These are phyloP conservation scores for Dendrocalamus sinicus DNA, from an alignment of 176 grass and related monocot species.

Conservation along the genomic window DNA sequence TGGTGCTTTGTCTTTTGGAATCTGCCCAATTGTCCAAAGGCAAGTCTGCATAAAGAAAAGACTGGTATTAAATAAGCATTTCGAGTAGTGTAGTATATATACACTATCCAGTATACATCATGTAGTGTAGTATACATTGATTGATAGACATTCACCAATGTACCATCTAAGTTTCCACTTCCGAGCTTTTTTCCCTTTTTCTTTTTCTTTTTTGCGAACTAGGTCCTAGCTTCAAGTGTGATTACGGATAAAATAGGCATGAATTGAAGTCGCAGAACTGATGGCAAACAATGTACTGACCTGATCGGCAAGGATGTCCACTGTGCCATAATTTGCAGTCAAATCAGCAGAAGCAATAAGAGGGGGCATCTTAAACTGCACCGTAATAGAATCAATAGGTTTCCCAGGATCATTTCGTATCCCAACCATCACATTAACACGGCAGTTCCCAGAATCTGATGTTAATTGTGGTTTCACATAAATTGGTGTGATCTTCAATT, in stretches of 20 bases:
- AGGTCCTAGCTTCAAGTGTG: not conserved
- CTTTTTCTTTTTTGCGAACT: not conserved
- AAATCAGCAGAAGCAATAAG: constrained; percentile 89
- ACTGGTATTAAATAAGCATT: constrained; percentile 4
- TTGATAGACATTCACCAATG: not conserved
- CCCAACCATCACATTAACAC: constrained; percentile 81
- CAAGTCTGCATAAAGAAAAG: constrained; percentile 67
- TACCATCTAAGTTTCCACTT: constrained; percentile 11
- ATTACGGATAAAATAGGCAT: not conserved
- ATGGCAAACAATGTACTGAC: constrained; percentile 48
- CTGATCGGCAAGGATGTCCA: constrained; percentile 84
- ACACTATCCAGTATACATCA: not conserved
- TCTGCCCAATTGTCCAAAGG: constrained; percentile 84
- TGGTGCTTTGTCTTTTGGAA: constrained; percentile 92
- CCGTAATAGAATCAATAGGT: constrained; percentile 86
- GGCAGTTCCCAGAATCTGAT: constrained; percentile 86
- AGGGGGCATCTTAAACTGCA: constrained; percentile 79
- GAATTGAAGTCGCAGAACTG: not conserved
- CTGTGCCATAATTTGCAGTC: constrained; percentile 85
- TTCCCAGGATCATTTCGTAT: constrained; percentile 93
- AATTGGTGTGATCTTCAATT: constrained; percentile 79
- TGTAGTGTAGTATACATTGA: not conserved
- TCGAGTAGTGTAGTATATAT: not conserved
- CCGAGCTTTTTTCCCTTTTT: not conserved
- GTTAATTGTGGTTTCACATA: constrained; percentile 93